Evolutionary conservation across 2,329 filamentous ascomycete species (phyloP), one percentile per base, ranked within the genome.

Genomic region (Colletotrichum sp.): DNA sequence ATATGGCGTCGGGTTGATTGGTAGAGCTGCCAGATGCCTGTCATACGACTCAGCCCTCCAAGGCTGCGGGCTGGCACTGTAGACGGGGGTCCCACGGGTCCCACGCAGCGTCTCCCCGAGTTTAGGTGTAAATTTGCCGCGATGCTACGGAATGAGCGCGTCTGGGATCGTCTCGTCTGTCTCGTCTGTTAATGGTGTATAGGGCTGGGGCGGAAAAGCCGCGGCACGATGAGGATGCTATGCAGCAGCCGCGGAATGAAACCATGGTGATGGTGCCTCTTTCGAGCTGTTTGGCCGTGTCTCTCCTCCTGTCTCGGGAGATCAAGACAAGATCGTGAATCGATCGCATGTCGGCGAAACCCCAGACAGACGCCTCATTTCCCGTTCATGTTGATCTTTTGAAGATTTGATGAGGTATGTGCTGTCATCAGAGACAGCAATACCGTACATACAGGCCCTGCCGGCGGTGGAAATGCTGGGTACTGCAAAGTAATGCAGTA

Each of bases 31-130:
- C 66, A 66, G 72, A 70, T 75, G 75, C 71, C 63, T 75, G 75
- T 77, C 75, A 75, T 75, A 77, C 71, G 75, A 77, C 75, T 77
- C 75, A 77, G 75, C 75, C 75, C 75, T 77, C 67, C 67, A 63
- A 75, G 75, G 75, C 75, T 75, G 71, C 66, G 44, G 44, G 44
- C 44, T 52, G 44, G 44, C 44, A 52, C 44, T 52, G 30, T 70
- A 44, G 71, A 76, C 65, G 64, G 30, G 64, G 66, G 59, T 59
- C 34, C 55, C 70, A 72, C 39, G 69, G 71, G 68, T 71, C 63
- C 67, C 73, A 65, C 70, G 73, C 70, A 73, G 75, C 72, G 75
- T 77, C 52, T 68, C 71, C 62, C 67, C 67, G 52, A 71, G 30
- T 69, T 69, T 69, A n/a, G 39, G 27, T 71, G 29, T 44, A 67